Evolutionary conservation across 2,329 filamentous ascomycete species (phyloP).

Genomic region (Fusarium graminum): DNA sequence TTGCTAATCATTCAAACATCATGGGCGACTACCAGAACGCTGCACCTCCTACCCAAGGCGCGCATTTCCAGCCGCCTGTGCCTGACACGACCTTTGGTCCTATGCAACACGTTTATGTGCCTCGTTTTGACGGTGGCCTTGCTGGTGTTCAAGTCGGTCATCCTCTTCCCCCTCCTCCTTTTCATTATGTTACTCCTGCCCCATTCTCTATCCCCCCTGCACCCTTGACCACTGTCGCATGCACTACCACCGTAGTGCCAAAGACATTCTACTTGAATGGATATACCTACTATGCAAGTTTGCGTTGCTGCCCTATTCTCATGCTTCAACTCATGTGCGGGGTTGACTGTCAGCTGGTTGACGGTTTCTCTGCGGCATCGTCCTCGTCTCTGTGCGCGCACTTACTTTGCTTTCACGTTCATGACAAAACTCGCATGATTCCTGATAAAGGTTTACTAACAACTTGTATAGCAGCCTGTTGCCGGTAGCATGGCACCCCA

Average conservation of each 20-base stretch:
- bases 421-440: neutral
- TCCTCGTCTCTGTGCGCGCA: neutral
- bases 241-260: constrained; percentile 51
- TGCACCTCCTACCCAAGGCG: constrained; percentile 58
- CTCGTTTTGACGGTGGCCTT: constrained; percentile 62
- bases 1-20: constrained; percentile 46
- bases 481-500: constrained; percentile 49
- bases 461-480: constrained; percentile 50
- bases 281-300: constrained; percentile 59
- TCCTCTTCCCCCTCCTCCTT: constrained; percentile 45
- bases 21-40: constrained; percentile 59
- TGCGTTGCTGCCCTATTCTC: constrained; percentile 17
- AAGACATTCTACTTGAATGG: constrained; percentile 52
- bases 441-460: constrained; percentile 30
- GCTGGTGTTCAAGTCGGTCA: constrained; percentile 53
- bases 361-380: neutral
- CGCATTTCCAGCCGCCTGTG: constrained; percentile 70
- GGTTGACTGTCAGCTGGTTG: constrained; percentile 8
- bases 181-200: constrained; percentile 48
- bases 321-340: constrained; percentile 5
- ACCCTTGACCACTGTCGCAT: constrained; percentile 46
- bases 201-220: constrained; percentile 37
- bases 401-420: neutral
- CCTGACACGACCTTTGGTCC: constrained; percentile 69
- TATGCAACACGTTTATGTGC: constrained; percentile 67